Evolutionary conservation across 2,329 filamentous ascomycete species (phyloP).

Genomic region (Fusarium sterilihyphosum): DNA sequence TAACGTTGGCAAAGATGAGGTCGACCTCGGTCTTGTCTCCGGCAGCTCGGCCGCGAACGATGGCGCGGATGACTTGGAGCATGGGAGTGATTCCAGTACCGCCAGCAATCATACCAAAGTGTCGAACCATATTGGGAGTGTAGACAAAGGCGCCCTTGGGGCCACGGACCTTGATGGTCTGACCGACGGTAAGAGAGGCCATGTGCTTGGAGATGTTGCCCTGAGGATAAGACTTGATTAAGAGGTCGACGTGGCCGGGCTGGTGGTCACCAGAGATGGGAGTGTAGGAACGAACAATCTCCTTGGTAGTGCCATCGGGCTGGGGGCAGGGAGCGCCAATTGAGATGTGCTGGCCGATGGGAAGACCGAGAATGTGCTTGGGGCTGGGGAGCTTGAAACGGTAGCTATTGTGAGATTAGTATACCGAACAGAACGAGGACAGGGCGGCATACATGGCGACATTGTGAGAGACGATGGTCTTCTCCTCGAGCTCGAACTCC

Average conservation of each 20-base stretch:
- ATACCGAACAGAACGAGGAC: not conserved
- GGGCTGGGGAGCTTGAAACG: conserved; percentile 86
- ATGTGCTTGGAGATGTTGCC: conserved; percentile 98
- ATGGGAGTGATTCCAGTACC: conserved; percentile 98
- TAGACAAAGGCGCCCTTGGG: conserved; percentile 99
- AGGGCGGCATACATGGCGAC: conserved; percentile 80
- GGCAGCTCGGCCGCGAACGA: conserved; percentile 79
- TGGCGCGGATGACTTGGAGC: conserved; percentile 94
- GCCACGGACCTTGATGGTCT: conserved; percentile 89
- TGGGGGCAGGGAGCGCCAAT: conserved; percentile 80
- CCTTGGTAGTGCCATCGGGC: conserved; percentile 77
- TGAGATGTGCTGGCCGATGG: conserved; percentile 99
- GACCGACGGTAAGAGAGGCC: conserved; percentile 81
- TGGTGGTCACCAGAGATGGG: conserved; percentile 91
- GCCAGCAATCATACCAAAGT: conserved; percentile 97
- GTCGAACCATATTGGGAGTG: conserved; percentile 93
- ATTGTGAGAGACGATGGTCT: conserved; percentile 97
- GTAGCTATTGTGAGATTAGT: conserved; percentile 67
- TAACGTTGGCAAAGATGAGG: conserved; percentile 97
- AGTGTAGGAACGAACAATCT: conserved; percentile 91
- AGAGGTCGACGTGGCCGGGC: conserved; percentile 91
- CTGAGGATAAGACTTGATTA: conserved; percentile 97
- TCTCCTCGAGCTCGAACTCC: conserved; percentile 91
- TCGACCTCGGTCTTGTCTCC: conserved; percentile 91
- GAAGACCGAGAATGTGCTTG: conserved; percentile 88